Percentiles rank a stretch among this genome's conserved stretches.
These are phyloP conservation scores for Ophiostoma quercus DNA, from an alignment of 2,329 filamentous ascomycete species.

Conservation along the genomic window DNA sequence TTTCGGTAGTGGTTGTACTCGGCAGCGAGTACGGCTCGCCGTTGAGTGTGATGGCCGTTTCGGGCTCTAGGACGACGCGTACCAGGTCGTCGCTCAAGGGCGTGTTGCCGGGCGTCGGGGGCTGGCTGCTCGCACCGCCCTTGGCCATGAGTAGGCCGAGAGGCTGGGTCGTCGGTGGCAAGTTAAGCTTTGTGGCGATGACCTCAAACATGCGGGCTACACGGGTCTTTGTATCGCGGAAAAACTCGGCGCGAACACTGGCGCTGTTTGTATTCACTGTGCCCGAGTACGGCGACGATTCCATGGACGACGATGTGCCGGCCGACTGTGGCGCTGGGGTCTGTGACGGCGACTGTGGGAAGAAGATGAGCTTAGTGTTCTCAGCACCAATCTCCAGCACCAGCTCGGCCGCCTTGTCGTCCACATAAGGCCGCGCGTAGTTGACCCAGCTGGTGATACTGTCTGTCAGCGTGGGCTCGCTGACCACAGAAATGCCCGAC, in stretches of 20 bases:
- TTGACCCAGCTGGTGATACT: slow-evolving; percentile 54
- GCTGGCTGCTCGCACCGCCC: slow-evolving; percentile 52
- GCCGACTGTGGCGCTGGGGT: background rate
- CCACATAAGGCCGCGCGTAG: slow-evolving; percentile 82
- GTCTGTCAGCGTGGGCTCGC: slow-evolving; percentile 38
- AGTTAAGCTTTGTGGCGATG: slow-evolving; percentile 71
- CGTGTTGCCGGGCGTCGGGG: slow-evolving; percentile 62
- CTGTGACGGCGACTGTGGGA: slow-evolving; percentile 36
- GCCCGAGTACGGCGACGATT: background rate
- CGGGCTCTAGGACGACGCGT: slow-evolving; percentile 55
- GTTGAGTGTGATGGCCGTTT: slow-evolving; percentile 56
- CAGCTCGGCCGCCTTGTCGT: slow-evolving; percentile 66
- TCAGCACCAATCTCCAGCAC: slow-evolving; percentile 74
- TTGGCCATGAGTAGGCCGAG: slow-evolving; percentile 34
- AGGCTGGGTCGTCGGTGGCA: slow-evolving; percentile 50
- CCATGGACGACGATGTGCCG: background rate
- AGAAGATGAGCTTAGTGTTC: slow-evolving; percentile 47
- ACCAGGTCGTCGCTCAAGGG: slow-evolving; percentile 66
- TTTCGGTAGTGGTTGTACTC: background rate
- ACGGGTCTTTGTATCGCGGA: slow-evolving; percentile 62
- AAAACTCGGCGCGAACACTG: slow-evolving; percentile 63
- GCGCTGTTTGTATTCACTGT: background rate
- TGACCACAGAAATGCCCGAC: slow-evolving; percentile 66
- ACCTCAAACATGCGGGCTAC: slow-evolving; percentile 72
- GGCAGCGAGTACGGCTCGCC: slow-evolving; percentile 43